phyloP scores from a whole-genome alignment of 768 basidiomycete genomes.

The Mycena rebaudengoi region DNA sequence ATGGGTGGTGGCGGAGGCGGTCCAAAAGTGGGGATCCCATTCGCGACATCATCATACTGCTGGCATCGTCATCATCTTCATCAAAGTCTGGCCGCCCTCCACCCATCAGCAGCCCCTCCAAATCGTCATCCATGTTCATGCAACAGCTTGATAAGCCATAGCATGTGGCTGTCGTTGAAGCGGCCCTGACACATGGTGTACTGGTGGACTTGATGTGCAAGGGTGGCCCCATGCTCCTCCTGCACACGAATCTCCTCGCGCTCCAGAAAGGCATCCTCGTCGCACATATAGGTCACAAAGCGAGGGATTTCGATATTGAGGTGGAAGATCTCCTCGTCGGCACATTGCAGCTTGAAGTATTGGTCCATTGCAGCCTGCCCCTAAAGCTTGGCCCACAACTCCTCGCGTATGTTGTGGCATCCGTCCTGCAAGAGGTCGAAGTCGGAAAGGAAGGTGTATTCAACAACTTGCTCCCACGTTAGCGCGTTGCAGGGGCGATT shows the following conservation, averaged over 20 bases:
- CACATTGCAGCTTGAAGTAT: slow-evolving; percentile 27
- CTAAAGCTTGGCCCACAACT: slow-evolving; percentile 27
- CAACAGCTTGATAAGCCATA: neutral
- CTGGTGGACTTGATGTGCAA: neutral
- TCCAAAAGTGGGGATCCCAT: too few species aligned
- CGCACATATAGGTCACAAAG: slow-evolving; percentile 22
- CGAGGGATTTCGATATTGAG: slow-evolving; percentile 31
- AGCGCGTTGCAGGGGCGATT: neutral
- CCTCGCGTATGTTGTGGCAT: slow-evolving; percentile 24
- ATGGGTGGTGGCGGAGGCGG: too few species aligned
- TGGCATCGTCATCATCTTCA: too few species aligned
- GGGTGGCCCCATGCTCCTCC: neutral
- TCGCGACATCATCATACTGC: too few species aligned
- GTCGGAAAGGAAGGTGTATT: slow-evolving; percentile 12
- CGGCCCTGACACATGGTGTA: neutral
- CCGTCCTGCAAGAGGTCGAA: slow-evolving; percentile 31
- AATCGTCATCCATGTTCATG: too few species aligned
- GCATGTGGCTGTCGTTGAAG: neutral
- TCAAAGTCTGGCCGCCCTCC: too few species aligned
- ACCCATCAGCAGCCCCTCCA: too few species aligned
- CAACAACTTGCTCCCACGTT: neutral
- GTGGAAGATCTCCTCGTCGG: slow-evolving; percentile 29
- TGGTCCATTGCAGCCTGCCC: slow-evolving; percentile 13
- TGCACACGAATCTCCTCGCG: neutral
- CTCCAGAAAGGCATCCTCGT: slow-evolving; percentile 5